Conservation (phyloP, 1,284 basidiomycete genomes). For the Ceratobasidium sp. region DNA sequence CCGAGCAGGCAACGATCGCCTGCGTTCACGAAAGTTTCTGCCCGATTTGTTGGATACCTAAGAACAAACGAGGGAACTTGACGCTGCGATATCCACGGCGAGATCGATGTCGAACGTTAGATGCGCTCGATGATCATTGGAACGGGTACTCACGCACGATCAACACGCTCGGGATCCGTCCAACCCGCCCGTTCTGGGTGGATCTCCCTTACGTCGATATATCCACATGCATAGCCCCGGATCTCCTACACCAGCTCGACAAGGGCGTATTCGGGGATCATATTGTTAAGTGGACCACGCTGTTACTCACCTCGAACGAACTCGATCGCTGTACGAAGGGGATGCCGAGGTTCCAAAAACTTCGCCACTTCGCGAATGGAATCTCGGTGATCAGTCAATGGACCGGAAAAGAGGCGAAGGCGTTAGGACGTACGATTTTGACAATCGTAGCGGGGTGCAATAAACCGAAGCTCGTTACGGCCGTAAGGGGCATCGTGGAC, state of each 20-base stretch:
- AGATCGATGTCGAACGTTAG: neutral
- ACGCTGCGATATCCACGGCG: neutral
- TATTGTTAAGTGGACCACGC: conserved; percentile 47
- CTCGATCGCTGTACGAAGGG: conserved; percentile 40
- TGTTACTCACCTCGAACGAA: conserved; percentile 11
- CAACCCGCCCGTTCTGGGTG: neutral
- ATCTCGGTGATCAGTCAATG: conserved; percentile 39
- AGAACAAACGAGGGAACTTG: neutral
- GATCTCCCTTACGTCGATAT: neutral
- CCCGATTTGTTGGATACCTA: conserved; percentile 22
- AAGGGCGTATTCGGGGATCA: conserved; percentile 57
- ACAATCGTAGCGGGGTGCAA: neutral
- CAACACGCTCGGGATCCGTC: neutral
- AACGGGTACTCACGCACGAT: neutral
- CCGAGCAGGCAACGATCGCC: conserved; percentile 50
- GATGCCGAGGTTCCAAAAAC: conserved; percentile 27
- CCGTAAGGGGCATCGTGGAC: conserved; percentile 56
- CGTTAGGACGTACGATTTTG: conserved; percentile 39
- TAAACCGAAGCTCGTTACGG: conserved; percentile 28
- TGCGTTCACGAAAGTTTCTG: conserved; percentile 42
- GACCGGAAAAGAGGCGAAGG: conserved; percentile 47
- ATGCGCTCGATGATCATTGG: neutral
- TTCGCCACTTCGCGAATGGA: conserved; percentile 41
- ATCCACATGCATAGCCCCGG: conserved; percentile 53
- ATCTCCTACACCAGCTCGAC: conserved; percentile 57